phyloP scores from a whole-genome alignment of 2,329 filamentous ascomycete species.

The Tympanopsis confertula region DNA sequence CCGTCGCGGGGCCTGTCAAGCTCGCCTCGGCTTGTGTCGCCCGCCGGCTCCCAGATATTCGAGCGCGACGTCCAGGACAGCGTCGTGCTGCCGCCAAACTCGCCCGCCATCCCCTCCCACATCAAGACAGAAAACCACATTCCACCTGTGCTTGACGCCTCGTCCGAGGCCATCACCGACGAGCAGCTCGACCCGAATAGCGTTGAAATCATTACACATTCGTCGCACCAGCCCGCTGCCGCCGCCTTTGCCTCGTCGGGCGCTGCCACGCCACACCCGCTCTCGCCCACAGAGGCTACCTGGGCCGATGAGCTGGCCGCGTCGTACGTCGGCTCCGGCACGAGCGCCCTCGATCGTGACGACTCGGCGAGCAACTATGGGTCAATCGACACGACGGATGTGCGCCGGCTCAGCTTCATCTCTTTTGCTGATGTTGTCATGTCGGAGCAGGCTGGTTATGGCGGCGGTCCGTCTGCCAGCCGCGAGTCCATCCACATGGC shows the following conservation, averaged over 20 bases:
- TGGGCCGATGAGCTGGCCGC: constrained; percentile 48
- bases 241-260: constrained; percentile 44
- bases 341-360: constrained; percentile 34
- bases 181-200: constrained; percentile 71
- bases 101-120: constrained; percentile 80
- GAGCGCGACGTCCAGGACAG: constrained; percentile 89
- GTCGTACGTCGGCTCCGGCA: not conserved
- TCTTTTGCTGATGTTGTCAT: constrained; percentile 95
- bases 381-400: constrained; percentile 64
- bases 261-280: constrained; percentile 17
- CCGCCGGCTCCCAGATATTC: constrained; percentile 73
- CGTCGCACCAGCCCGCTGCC: constrained; percentile 68
- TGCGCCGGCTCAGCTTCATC: constrained; percentile 82
- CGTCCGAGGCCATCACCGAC: constrained; percentile 84
- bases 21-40: constrained; percentile 64
- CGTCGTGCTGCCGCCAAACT: constrained; percentile 52
- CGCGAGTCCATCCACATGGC: constrained; percentile 61
- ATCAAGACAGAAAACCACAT: constrained; percentile 93
- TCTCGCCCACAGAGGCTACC: constrained; percentile 26
- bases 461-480: constrained; percentile 34
- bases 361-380: constrained; percentile 68
- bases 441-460: constrained; percentile 59
- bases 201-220: constrained; percentile 86
- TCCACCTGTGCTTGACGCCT: constrained; percentile 80
- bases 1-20: constrained; percentile 54